Conservation (phyloP, 768 basidiomycete species). For the Termitomyces sp. region DNA sequence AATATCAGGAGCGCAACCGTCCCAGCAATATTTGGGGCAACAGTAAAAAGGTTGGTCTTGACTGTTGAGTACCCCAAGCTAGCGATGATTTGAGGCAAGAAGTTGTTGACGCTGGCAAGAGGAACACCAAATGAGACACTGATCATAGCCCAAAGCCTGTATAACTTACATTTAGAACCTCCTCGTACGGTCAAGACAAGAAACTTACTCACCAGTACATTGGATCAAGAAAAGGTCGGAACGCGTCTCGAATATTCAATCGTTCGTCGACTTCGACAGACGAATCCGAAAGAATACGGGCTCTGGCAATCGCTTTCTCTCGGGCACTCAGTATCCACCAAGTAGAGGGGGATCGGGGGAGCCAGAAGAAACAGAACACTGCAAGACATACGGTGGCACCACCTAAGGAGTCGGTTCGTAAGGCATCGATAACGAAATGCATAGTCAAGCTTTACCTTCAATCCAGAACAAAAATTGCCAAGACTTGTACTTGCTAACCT, state of each 20-base stretch:
- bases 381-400: slow-evolving; percentile 36
- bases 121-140: slow-evolving; percentile 42
- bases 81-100: slow-evolving; percentile 42
- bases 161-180: background rate
- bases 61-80: slow-evolving; percentile 40
- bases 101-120: slow-evolving; percentile 47
- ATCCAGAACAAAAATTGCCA: slow-evolving; percentile 53
- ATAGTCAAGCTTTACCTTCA: slow-evolving; percentile 27
- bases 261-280: slow-evolving; percentile 36
- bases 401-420: slow-evolving; percentile 18
- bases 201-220: slow-evolving; percentile 31
- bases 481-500: slow-evolving; percentile 32
- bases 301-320: slow-evolving; percentile 35
- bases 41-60: slow-evolving; percentile 47
- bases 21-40: slow-evolving; percentile 46
- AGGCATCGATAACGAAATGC: background rate
- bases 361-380: slow-evolving; percentile 39
- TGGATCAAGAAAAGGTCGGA: slow-evolving; percentile 36
- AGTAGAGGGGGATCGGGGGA: slow-evolving; percentile 35
- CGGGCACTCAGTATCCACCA: slow-evolving; percentile 31
- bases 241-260: slow-evolving; percentile 35
- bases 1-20: slow-evolving; percentile 39
- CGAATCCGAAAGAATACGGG: slow-evolving; percentile 39
- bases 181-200: background rate
- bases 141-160: slow-evolving; percentile 40